Evolutionary conservation across 2,329 filamentous ascomycete species (phyloP).

Genomic region (Alternaria sp.): DNA sequence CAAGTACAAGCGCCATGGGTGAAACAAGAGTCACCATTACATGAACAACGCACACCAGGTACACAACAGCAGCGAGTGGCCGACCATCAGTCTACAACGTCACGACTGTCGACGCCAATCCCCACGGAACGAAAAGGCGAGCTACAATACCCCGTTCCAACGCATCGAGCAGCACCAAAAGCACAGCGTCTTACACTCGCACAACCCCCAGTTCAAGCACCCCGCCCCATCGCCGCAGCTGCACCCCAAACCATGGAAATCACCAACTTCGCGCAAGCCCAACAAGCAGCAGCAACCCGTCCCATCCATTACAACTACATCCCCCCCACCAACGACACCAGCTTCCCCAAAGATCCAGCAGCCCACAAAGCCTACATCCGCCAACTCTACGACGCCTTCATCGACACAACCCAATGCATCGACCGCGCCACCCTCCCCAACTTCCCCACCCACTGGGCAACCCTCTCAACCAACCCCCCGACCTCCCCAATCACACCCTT

Average conservation of each 20-base stretch:
- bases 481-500: background rate
- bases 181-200: background rate
- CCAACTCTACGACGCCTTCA: constrained; percentile 9
- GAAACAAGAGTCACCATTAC: background rate
- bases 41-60: background rate
- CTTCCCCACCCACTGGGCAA: background rate
- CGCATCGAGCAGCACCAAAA: background rate
- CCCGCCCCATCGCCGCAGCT: background rate
- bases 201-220: background rate
- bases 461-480: background rate
- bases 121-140: background rate
- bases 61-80: background rate
- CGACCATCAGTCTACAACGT: background rate
- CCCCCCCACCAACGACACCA: constrained; percentile 2
- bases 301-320: background rate
- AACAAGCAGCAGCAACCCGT: background rate
- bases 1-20: background rate
- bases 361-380: background rate
- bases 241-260: background rate
- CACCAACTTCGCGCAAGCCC: background rate
- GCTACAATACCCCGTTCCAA: background rate
- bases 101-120: background rate
- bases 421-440: constrained; percentile 2
- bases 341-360: constrained; percentile 1
- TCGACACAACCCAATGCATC: constrained; percentile 8